phyloP scores from a whole-genome alignment of 768 basidiomycete genomes.

The Thelephora ganbajun region DNA sequence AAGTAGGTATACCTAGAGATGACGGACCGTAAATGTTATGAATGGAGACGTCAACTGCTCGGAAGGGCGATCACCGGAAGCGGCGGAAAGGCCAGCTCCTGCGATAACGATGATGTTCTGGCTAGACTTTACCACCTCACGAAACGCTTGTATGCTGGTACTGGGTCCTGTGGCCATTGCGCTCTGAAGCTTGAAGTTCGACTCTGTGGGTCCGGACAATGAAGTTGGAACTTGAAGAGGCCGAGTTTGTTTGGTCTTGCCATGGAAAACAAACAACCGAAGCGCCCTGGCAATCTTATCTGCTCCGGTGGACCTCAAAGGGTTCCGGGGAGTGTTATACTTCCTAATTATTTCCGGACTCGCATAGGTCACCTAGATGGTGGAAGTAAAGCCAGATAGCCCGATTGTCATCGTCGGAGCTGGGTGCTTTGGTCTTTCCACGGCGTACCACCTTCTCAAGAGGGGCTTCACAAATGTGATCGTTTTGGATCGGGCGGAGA shows the following conservation, averaged over 20 bases:
- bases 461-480: constrained; percentile 59
- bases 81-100: constrained; percentile 53
- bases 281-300: no score
- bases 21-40: constrained; percentile 7
- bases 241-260: no score
- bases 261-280: no score
- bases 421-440: constrained; percentile 79
- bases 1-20: constrained; percentile 27
- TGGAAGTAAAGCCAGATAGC: not conserved
- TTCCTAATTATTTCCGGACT: no score
- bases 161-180: constrained; percentile 1
- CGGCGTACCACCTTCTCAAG: constrained; percentile 64
- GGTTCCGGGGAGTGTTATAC: no score
- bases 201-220: no score
- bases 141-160: constrained; percentile 12
- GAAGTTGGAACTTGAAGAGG: no score
- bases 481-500: constrained; percentile 56
- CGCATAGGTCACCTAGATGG: no score
- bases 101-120: constrained; percentile 28
- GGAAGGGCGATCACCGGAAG: constrained; percentile 29
- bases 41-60: constrained; percentile 7
- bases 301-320: no score
- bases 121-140: constrained; percentile 8
- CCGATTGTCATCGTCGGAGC: constrained; percentile 60
- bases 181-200: no score